These are phyloP conservation scores for Pichia sp. DNA, from an alignment of 1,139 yeast genomes.

Conservation along the genomic window DNA sequence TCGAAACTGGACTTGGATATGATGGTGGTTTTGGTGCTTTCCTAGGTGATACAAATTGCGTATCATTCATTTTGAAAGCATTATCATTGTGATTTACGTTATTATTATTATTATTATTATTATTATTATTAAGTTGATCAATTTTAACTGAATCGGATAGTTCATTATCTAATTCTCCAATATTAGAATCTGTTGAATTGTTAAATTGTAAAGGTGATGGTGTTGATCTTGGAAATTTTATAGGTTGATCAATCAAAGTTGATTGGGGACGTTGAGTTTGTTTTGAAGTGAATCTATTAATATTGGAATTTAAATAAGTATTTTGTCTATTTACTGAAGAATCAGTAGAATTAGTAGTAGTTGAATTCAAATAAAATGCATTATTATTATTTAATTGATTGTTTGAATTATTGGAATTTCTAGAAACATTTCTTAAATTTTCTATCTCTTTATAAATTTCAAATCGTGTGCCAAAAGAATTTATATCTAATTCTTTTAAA, in stretches of 20 bases:
- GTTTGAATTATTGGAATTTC: background rate
- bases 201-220: slow-evolving; percentile 7
- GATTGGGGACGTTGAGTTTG: slow-evolving; percentile 5
- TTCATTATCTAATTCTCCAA: background rate
- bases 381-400: background rate
- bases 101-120: background rate
- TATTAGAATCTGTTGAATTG: background rate
- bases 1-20: slow-evolving; percentile 40
- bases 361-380: background rate
- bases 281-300: slow-evolving; percentile 7
- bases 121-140: background rate
- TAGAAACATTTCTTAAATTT: slow-evolving; percentile 40
- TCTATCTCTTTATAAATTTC: slow-evolving; percentile 88
- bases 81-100: too few relatives aligned
- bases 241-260: background rate
- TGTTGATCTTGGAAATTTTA: background rate
- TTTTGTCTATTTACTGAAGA: slow-evolving; percentile 9
- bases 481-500: slow-evolving; percentile 84
- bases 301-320: background rate
- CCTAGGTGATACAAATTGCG: slow-evolving; percentile 50
- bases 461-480: slow-evolving; percentile 91
- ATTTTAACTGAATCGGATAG: background rate
- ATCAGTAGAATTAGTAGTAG: slow-evolving; percentile 1
- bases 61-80: too few relatives aligned
- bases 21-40: slow-evolving; percentile 58